Evolutionary conservation across 1,139 yeast genomes (phyloP).

Genomic region (Hansenula sp.): DNA sequence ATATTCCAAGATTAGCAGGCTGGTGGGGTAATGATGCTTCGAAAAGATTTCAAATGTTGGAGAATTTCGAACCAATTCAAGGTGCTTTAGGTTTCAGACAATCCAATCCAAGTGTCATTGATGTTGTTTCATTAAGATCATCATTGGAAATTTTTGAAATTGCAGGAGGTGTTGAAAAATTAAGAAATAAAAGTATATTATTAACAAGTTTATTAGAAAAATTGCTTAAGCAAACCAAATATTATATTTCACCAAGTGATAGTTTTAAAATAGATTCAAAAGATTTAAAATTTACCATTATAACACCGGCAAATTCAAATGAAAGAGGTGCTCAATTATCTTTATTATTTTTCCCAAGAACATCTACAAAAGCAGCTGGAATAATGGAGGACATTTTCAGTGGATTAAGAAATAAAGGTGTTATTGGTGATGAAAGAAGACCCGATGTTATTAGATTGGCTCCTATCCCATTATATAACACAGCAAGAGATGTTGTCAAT

Average conservation of each 20-base stretch:
- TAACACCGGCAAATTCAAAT: constrained; percentile 59
- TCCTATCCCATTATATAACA: constrained; percentile 80
- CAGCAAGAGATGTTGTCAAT: constrained; percentile 56
- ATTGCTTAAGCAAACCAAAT: constrained; percentile 40
- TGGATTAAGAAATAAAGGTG: constrained; percentile 49
- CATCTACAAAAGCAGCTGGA: constrained; percentile 31
- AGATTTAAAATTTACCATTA: constrained; percentile 53
- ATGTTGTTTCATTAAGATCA: constrained; percentile 66
- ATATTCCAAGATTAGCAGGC: constrained; percentile 76
- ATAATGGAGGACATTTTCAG: constrained; percentile 62
- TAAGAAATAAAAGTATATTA: constrained; percentile 53
- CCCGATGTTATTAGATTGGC: constrained; percentile 87
- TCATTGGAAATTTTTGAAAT: constrained; percentile 58
- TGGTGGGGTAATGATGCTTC: constrained; percentile 92
- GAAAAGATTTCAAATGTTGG: constrained; percentile 77
- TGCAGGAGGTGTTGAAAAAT: constrained; percentile 59
- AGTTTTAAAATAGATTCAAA: constrained; percentile 15
- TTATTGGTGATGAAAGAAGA: constrained; percentile 83
- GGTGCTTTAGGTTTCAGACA: constrained; percentile 88
- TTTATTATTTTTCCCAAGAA: constrained; percentile 54
- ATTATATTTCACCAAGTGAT: constrained; percentile 34
- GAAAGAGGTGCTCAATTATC: constrained; percentile 85
- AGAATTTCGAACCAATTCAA: constrained; percentile 69
- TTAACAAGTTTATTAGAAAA: constrained; percentile 57
- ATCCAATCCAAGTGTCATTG: constrained; percentile 89